Evolutionary conservation across 1,284 basidiomycete genomes (phyloP), one percentile per base, ranked within the genome.

Genomic region (Rhodotorula sp.): DNA sequence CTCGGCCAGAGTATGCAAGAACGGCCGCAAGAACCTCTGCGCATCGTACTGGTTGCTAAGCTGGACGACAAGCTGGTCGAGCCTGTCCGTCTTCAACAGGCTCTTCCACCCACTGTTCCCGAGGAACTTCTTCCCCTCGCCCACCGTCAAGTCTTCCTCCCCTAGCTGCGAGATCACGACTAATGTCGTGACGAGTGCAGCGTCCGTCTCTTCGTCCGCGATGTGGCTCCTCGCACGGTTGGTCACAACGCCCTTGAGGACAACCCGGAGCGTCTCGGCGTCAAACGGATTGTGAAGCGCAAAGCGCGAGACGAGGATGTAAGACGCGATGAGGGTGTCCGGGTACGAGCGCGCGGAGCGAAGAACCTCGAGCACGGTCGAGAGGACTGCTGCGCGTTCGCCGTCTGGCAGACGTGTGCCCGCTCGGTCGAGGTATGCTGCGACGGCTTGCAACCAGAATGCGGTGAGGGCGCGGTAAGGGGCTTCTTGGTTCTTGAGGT

Each of bases 381-480:
- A 79, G 7, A 82, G 76, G 10, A 83, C 74, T 9, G 80, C 71
- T 0, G 79, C 76, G 70, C 76, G 66, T 72, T 76, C 71, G 74
- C 76, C 59, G 59, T 69, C 68, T 15, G 74, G 74, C 0, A 75
- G 36, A 71, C 68, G 56, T 53, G 73, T 51, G 64, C 68, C 58
- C 60, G 71, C 59, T 36, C 84, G 82, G 46, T 86, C 85, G 56
- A 96, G 83, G 75, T 90, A 91, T 61, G 92, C 92, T 34, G 95
- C 86, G 56, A 94, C 82, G 0, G 86, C 86, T 5, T 91, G 88
- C 7, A 89, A 86, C 82, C 93, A 93, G 81, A 98, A 98, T 0
- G 88, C 88, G 55, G 94, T 81, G 20, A 98, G 82, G 0, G 89
- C 86, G 51, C 88, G 88, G 79, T 96, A 89, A 0, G 84, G 80